A percentile compares a stretch with the other conserved stretches of the same genome.
Conservation (phyloP, 2,329 filamentous ascomycete species). For the Pleurostoma richardsiae region DNA sequence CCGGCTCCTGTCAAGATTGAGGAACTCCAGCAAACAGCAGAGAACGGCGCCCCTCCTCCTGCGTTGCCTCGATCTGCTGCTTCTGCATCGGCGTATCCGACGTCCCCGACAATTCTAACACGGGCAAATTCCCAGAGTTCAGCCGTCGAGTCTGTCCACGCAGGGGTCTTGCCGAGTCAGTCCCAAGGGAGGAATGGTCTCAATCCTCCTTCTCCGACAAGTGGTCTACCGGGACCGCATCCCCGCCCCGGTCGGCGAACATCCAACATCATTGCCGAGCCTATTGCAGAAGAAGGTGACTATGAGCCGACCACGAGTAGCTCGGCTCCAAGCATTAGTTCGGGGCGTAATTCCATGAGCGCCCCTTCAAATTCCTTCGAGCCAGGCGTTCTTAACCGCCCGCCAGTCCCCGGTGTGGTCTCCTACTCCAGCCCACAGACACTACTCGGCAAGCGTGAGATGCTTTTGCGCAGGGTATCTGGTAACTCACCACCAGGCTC, state of each 20-base stretch:
- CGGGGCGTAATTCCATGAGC: conserved; percentile 11
- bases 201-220: neutral
- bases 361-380: conserved; percentile 15
- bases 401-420: conserved; percentile 37
- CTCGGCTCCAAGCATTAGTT: neutral
- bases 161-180: neutral
- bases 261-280: conserved; percentile 23
- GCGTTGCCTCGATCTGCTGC: conserved; percentile 22
- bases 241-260: conserved; percentile 11
- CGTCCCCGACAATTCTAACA: conserved; percentile 7
- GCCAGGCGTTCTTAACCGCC: conserved; percentile 7
- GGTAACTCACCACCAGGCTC: neutral
- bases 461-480: conserved; percentile 43
- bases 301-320: conserved; percentile 9
- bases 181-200: neutral
- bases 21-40: conserved; percentile 60
- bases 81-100: neutral
- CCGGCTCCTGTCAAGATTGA: conserved; percentile 58
- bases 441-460: conserved; percentile 50
- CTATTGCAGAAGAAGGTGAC: conserved; percentile 38
- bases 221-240: neutral
- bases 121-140: conserved; percentile 13
- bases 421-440: conserved; percentile 50
- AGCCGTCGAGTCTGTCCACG: conserved; percentile 4
- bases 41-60: conserved; percentile 39